These are phyloP conservation scores for Lenzites betulinus DNA, from an alignment of 768 basidiomycete species.

Conservation along the genomic window DNA sequence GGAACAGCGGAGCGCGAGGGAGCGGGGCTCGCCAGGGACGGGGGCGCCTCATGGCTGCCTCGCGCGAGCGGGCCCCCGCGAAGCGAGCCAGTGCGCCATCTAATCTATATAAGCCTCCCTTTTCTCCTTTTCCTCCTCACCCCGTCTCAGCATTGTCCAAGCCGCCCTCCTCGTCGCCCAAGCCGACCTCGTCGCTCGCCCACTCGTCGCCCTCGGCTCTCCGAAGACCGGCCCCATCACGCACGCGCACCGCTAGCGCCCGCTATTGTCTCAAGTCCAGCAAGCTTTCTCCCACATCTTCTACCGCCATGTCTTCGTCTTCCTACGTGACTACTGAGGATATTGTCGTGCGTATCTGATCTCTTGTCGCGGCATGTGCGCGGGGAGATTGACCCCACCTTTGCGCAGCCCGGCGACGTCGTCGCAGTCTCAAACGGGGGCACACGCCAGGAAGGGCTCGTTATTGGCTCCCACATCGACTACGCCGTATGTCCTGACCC, in stretches of 20 bases:
- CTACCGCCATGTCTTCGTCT: slow-evolving; percentile 25
- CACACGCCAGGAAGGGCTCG: slow-evolving; percentile 76
- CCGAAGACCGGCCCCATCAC: neutral
- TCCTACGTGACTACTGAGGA: slow-evolving; percentile 34
- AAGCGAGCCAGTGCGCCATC: slow-evolving; percentile 38
- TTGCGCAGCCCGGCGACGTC: slow-evolving; percentile 70
- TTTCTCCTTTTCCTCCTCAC: slow-evolving; percentile 25
- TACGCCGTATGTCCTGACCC: slow-evolving; percentile 50
- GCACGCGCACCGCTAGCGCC: slow-evolving; percentile 6
- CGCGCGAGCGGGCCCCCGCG: slow-evolving; percentile 45
- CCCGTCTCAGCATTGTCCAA: slow-evolving; percentile 28
- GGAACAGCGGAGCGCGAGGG: slow-evolving; percentile 1
- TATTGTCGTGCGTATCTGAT: slow-evolving; percentile 31
- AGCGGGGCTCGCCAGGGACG: slow-evolving; percentile 11
- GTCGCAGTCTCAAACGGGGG: slow-evolving; percentile 70
- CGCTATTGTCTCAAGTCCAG: slow-evolving; percentile 9
- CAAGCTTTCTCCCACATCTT: neutral
- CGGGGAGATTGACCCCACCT: neutral
- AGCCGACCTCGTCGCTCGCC: slow-evolving; percentile 2
- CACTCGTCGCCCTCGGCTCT: slow-evolving; percentile 6
- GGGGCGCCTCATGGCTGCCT: slow-evolving; percentile 44
- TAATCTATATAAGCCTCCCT: slow-evolving; percentile 51
- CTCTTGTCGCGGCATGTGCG: too few relatives aligned
- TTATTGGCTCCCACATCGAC: slow-evolving; percentile 76
- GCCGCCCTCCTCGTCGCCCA: slow-evolving; percentile 36